Evolutionary conservation across 169 alveolate genomes (phyloP).

Genomic region (Cryptosporidium bovis): DNA sequence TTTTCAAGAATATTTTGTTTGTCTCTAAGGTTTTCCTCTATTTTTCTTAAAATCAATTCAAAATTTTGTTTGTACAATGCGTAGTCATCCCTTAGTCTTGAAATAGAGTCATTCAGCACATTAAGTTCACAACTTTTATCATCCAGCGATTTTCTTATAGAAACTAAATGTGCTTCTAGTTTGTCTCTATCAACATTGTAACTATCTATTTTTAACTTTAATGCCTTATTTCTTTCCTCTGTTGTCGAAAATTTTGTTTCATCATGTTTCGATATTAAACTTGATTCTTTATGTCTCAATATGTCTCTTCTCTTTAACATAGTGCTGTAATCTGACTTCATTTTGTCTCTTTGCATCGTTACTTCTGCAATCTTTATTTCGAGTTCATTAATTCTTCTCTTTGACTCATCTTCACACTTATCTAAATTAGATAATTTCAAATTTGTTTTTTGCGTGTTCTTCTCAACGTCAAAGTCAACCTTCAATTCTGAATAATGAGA

Average conservation of each 20-base stretch:
- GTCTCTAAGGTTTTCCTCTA: neutral
- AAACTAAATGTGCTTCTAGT: slow-evolving; percentile 10
- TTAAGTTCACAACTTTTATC: slow-evolving; percentile 7
- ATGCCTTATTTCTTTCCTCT: slow-evolving; percentile 19
- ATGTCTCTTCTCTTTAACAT: slow-evolving; percentile 26
- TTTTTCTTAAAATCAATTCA: slow-evolving; percentile 1
- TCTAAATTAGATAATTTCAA: slow-evolving; percentile 1
- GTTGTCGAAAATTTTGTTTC: slow-evolving; percentile 29
- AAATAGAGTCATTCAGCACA: neutral
- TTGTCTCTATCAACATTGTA: slow-evolving; percentile 17
- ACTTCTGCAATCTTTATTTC: neutral
- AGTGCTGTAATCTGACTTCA: neutral
- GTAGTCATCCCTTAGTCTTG: slow-evolving; percentile 10
- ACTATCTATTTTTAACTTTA: slow-evolving; percentile 9
- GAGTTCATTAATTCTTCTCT: neutral
- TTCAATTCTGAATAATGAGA: slow-evolving; percentile 18
- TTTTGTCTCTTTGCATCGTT: neutral
- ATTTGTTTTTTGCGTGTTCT: neutral
- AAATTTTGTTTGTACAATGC: neutral
- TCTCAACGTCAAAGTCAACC: slow-evolving; percentile 21
- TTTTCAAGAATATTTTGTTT: slow-evolving; percentile 15
- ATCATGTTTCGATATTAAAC: slow-evolving; percentile 16
- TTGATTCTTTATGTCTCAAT: slow-evolving; percentile 18
- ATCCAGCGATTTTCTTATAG: slow-evolving; percentile 17
- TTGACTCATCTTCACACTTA: slow-evolving; percentile 12